These are phyloP conservation scores for Crotalaria pallida DNA, from an alignment of 306 rosid genomes.

Conservation along the genomic window DNA sequence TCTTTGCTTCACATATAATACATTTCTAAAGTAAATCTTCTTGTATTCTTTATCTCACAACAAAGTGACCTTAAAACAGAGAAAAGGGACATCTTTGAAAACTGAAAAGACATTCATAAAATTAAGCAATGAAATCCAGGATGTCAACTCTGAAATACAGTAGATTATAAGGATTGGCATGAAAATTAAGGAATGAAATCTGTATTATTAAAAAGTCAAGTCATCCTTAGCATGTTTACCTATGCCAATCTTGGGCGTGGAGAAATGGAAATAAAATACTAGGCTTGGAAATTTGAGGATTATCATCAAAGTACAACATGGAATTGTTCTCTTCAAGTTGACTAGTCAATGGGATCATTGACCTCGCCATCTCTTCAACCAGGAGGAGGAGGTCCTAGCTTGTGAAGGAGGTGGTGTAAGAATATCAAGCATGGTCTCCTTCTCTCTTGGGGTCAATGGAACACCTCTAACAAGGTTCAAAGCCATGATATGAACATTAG, in stretches of 20 bases:
- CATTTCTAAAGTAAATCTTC: neutral
- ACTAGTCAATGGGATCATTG: constrained; percentile 29
- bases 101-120: neutral
- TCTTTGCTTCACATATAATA: neutral
- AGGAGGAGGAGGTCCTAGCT: constrained; percentile 31
- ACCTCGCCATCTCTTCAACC: constrained; percentile 56
- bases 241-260: neutral
- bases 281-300: neutral
- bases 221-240: neutral
- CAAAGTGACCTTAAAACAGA: neutral
- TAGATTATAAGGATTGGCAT: neutral
- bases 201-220: neutral
- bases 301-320: neutral
- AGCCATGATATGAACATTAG: constrained; percentile 81
- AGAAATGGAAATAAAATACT: neutral
- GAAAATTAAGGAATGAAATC: constrained; percentile 9
- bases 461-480: constrained; percentile 63
- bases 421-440: constrained; percentile 73
- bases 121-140: neutral
- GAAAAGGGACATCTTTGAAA: neutral
- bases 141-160: neutral
- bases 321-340: neutral
- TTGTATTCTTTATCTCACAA: neutral
- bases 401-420: constrained; percentile 68
- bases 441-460: constrained; percentile 66